phyloP scores from a whole-genome alignment of 2,329 filamentous ascomycete genomes.

The Fusarium sp. region DNA sequence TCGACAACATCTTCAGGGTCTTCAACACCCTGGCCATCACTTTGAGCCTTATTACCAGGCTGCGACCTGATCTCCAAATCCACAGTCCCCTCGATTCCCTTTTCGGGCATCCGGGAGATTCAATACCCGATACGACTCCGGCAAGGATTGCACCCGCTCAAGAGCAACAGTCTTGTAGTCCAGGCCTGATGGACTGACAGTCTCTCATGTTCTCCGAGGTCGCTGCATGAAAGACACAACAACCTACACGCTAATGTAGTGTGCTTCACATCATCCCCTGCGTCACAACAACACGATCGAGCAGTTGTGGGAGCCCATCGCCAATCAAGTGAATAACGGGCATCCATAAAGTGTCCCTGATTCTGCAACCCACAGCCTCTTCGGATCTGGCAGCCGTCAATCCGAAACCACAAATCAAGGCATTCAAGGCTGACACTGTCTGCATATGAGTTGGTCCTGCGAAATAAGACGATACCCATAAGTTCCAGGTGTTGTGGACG shows the following conservation, averaged over 20 bases:
- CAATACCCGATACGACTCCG: slow-evolving; percentile 6
- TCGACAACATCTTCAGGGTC: slow-evolving; percentile 23
- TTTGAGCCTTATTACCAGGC: slow-evolving; percentile 12
- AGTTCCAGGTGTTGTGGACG: neutral
- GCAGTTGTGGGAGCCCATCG: slow-evolving; percentile 13
- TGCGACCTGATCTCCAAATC: slow-evolving; percentile 8
- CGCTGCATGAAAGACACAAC: slow-evolving; percentile 22
- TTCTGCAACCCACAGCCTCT: slow-evolving; percentile 29
- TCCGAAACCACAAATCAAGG: slow-evolving; percentile 16
- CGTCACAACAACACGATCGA: slow-evolving; percentile 28
- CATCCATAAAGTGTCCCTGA: slow-evolving; percentile 24
- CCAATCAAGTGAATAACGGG: slow-evolving; percentile 4
- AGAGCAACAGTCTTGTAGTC: neutral
- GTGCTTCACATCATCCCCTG: slow-evolving; percentile 35
- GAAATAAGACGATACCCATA: neutral
- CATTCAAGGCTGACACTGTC: neutral
- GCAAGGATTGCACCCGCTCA: slow-evolving; percentile 1
- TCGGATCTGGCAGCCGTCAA: slow-evolving; percentile 29
- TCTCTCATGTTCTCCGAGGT: slow-evolving; percentile 11
- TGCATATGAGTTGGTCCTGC: slow-evolving; percentile 2
- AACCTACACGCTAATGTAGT: slow-evolving; percentile 5
- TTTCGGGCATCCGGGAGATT: slow-evolving; percentile 14
- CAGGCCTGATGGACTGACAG: neutral
- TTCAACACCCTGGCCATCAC: slow-evolving; percentile 18
- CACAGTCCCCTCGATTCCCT: neutral